Evolutionary conservation across 2,329 filamentous ascomycete species (phyloP).

Genomic region (Cladosporium sp.): DNA sequence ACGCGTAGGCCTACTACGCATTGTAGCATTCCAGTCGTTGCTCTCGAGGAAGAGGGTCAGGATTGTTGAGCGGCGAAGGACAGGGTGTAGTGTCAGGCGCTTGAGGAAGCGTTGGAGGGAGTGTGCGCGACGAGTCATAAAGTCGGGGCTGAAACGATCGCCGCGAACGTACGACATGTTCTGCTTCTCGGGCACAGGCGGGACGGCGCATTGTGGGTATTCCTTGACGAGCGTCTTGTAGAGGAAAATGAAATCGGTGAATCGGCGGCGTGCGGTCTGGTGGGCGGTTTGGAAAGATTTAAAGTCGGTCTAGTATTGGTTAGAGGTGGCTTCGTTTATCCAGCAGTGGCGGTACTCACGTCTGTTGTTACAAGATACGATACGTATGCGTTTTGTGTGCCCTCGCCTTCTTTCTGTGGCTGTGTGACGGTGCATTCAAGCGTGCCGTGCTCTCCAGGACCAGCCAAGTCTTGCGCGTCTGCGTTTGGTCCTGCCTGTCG

Average conservation of each 20-base stretch:
- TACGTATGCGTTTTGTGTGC: slow-evolving; percentile 93
- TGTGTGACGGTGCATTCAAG: slow-evolving; percentile 81
- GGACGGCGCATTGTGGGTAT: slow-evolving; percentile 88
- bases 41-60: slow-evolving; percentile 90
- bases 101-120: slow-evolving; percentile 89
- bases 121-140: slow-evolving; percentile 83
- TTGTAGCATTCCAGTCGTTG: slow-evolving; percentile 93
- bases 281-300: slow-evolving; percentile 83
- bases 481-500: slow-evolving; percentile 53
- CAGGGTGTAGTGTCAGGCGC: slow-evolving; percentile 83
- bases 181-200: slow-evolving; percentile 95
- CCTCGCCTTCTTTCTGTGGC: slow-evolving; percentile 92
- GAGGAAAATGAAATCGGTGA: slow-evolving; percentile 96
- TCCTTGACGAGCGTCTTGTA: slow-evolving; percentile 87
- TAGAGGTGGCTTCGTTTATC: neutral
- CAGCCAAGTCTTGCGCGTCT: slow-evolving; percentile 61
- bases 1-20: slow-evolving; percentile 75
- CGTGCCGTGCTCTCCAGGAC: slow-evolving; percentile 68
- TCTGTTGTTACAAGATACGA: slow-evolving; percentile 93
- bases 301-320: slow-evolving; percentile 75
- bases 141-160: slow-evolving; percentile 91
- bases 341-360: slow-evolving; percentile 50
- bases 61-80: slow-evolving; percentile 78
- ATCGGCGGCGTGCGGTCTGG: slow-evolving; percentile 81
- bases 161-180: slow-evolving; percentile 98